A percentile compares a stretch with the other conserved stretches of the same genome.
Evolutionary conservation across 1,139 yeast species (phyloP).

Genomic region (Pichia sp.): DNA sequence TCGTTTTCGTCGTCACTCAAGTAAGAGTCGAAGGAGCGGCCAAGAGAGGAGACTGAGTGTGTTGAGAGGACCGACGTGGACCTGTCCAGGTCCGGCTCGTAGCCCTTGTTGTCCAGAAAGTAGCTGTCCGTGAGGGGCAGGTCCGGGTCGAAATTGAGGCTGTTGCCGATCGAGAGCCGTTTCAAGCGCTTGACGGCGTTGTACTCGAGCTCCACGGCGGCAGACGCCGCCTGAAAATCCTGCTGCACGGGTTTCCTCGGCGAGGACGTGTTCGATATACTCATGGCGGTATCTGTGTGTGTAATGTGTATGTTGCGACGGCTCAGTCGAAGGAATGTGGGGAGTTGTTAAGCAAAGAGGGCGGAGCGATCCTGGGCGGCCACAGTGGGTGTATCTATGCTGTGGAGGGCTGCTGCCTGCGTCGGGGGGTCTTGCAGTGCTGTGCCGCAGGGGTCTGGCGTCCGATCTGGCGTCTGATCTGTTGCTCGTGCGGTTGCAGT

Average conservation of each 20-base stretch:
- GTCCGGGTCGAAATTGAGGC: slow-evolving; percentile 54
- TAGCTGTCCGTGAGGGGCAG: slow-evolving; percentile 40
- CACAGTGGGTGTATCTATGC: too few species aligned
- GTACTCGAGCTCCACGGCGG: slow-evolving; percentile 48
- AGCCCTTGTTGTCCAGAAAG: slow-evolving; percentile 1
- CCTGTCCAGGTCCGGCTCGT: slow-evolving; percentile 8
- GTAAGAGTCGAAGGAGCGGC: slow-evolving; percentile 4
- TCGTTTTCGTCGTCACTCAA: background rate
- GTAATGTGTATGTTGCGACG: background rate
- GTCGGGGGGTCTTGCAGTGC: too few species aligned
- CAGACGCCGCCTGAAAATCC: slow-evolving; percentile 33
- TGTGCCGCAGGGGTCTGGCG: too few species aligned
- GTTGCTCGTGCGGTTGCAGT: too few species aligned
- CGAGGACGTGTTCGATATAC: slow-evolving; percentile 1
- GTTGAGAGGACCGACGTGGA: slow-evolving; percentile 15
- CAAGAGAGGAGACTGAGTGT: slow-evolving; percentile 7
- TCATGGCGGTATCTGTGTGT: slow-evolving; percentile 1
- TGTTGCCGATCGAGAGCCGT: slow-evolving; percentile 51
- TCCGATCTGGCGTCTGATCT: too few species aligned
- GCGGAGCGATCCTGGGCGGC: too few species aligned
- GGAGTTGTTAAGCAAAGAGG: too few species aligned
- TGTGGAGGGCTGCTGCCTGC: too few species aligned
- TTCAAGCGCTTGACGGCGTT: slow-evolving; percentile 57
- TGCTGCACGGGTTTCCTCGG: slow-evolving; percentile 30
- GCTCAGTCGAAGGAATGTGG: too few species aligned